phyloP scores from a whole-genome alignment of 371 early-diverging fungal genomes.

The Dichotomocladium elegans region DNA sequence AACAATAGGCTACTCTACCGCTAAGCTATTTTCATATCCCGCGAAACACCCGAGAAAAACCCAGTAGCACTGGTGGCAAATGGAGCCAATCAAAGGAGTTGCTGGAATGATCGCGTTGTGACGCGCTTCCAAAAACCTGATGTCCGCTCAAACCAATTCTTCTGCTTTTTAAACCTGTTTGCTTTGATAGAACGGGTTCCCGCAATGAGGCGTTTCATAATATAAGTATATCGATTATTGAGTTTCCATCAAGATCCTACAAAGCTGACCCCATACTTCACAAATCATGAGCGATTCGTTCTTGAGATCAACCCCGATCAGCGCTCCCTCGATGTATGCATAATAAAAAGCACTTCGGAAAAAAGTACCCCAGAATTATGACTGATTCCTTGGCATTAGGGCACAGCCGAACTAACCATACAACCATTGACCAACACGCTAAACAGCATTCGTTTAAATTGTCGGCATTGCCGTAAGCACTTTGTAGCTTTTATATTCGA shows the following conservation, averaged over 20 bases:
- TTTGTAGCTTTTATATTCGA: constrained; percentile 4
- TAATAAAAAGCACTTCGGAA: not conserved
- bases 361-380: not conserved
- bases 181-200: too few species aligned
- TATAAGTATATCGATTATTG: constrained; percentile 43
- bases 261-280: constrained; percentile 20
- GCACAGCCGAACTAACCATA: constrained; percentile 59
- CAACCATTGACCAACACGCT: constrained; percentile 51
- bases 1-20: too few species aligned
- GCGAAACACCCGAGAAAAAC: too few species aligned
- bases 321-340: constrained; percentile 35
- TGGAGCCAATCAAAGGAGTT: too few species aligned
- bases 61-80: too few species aligned
- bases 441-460: constrained; percentile 48
- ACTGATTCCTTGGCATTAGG: constrained; percentile 30
- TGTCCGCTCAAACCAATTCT: too few species aligned
- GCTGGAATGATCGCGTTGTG: too few species aligned
- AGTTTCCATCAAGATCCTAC: not conserved
- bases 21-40: too few species aligned
- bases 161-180: too few species aligned
- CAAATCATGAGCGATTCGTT: constrained; percentile 54
- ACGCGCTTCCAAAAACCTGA: too few species aligned
- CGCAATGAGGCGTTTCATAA: constrained; percentile 19
- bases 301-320: constrained; percentile 44
- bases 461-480: constrained; percentile 64